phyloP scores from a whole-genome alignment of 2,329 filamentous ascomycete genomes.

The Hypoxylon sp. region DNA sequence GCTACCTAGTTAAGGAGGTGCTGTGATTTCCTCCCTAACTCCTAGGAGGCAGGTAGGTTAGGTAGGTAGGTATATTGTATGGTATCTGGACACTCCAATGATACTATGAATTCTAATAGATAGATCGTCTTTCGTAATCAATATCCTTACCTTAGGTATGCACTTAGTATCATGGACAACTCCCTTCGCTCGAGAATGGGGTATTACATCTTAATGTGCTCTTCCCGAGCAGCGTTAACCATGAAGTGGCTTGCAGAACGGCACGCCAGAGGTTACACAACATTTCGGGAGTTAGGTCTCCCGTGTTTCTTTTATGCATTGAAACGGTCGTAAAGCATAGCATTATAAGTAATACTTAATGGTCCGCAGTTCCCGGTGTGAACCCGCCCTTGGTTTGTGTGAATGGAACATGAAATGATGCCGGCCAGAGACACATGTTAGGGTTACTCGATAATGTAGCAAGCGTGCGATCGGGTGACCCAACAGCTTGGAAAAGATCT shows the following conservation, averaged over 20 bases:
- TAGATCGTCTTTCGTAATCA: not conserved
- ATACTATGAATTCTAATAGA: not conserved
- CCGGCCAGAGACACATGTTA: conserved; percentile 7
- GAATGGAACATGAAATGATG: conserved; percentile 10
- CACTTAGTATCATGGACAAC: not conserved
- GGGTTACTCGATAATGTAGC: conserved; percentile 2
- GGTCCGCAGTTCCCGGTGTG: not conserved
- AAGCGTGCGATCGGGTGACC: conserved; percentile 3
- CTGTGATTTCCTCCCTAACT: too few relatives aligned
- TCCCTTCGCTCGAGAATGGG: not conserved
- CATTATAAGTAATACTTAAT: conserved; percentile 3
- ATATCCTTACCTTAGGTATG: not conserved
- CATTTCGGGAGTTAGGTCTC: conserved; percentile 17
- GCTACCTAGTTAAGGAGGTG: not conserved
- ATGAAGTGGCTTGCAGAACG: conserved; percentile 22
- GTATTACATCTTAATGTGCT: not conserved
- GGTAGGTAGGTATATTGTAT: not conserved
- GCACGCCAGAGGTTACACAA: conserved; percentile 22
- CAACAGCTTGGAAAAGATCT: conserved; percentile 6
- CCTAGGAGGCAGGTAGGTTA: too few relatives aligned
- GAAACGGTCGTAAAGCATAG: conserved; percentile 15
- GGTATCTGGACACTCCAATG: not conserved
- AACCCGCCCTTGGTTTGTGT: not conserved
- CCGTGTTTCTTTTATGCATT: conserved; percentile 16
- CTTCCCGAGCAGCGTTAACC: not conserved